These are phyloP conservation scores for Penicillium sp. DNA, from an alignment of 2,329 filamentous ascomycete genomes.

Conservation along the genomic window DNA sequence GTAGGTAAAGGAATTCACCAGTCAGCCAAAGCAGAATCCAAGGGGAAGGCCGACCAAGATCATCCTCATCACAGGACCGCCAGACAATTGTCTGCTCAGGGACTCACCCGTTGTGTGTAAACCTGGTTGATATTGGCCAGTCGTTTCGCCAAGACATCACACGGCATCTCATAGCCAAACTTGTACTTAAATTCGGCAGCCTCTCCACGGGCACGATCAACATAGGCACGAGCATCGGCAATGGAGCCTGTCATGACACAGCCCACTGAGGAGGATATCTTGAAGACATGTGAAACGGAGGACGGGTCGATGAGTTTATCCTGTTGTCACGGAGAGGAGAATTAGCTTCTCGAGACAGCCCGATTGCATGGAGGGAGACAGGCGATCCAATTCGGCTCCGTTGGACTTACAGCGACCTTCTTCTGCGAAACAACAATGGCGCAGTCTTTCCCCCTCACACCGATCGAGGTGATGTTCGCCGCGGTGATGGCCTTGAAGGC, in stretches of 20 bases:
- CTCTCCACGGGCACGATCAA: constrained; percentile 87
- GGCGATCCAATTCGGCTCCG: background rate
- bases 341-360: no score
- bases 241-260: constrained; percentile 99
- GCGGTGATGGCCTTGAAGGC: constrained; percentile 99
- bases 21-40: background rate
- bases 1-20: background rate
- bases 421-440: constrained; percentile 97
- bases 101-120: constrained; percentile 81
- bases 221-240: constrained; percentile 88
- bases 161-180: constrained; percentile 98
- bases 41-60: no score
- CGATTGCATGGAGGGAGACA: constrained; percentile 4
- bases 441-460: constrained; percentile 91
- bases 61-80: no score
- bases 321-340: constrained; percentile 41
- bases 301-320: constrained; percentile 98
- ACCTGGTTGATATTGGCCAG: constrained; percentile 99
- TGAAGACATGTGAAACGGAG: constrained; percentile 96
- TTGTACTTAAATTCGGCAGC: constrained; percentile 98
- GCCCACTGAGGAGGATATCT: constrained; percentile 89
- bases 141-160: constrained; percentile 91
- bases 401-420: constrained; percentile 83
- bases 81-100: background rate
- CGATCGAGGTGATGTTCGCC: constrained; percentile 97